A percentile compares a stretch with the other conserved stretches of the same genome.
These are phyloP conservation scores for Termitomyces sp. DNA, from an alignment of 768 basidiomycete species.

Conservation along the genomic window DNA sequence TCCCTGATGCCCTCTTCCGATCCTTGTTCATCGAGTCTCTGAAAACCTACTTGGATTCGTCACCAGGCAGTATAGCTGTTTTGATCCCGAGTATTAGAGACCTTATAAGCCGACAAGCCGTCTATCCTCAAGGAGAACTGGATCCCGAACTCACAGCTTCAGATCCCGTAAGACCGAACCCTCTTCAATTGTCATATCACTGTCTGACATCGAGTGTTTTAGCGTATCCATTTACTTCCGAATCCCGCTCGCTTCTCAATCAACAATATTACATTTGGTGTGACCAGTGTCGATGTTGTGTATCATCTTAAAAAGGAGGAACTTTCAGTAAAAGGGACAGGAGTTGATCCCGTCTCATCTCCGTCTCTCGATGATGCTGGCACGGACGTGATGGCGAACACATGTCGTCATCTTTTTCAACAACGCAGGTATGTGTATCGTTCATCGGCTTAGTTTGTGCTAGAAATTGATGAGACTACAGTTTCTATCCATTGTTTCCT, in stretches of 20 bases:
- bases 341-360: conserved; percentile 43
- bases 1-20: conserved; percentile 65
- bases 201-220: neutral
- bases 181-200: neutral
- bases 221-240: conserved; percentile 79
- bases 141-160: conserved; percentile 30
- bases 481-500: conserved; percentile 96
- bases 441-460: neutral
- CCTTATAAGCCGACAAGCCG: conserved; percentile 69
- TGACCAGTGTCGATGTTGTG: conserved; percentile 80
- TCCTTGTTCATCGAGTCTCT: conserved; percentile 56
- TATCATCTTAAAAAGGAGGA: conserved; percentile 90
- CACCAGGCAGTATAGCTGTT: conserved; percentile 67
- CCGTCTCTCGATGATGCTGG: conserved; percentile 37
- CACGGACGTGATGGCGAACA: conserved; percentile 72
- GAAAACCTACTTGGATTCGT: conserved; percentile 47
- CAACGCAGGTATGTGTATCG: conserved; percentile 66
- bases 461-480: conserved; percentile 22
- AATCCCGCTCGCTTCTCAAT: conserved; percentile 87
- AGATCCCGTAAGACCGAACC: conserved; percentile 44
- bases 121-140: conserved; percentile 79
- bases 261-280: conserved; percentile 76
- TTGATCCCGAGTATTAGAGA: conserved; percentile 83
- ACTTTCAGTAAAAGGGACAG: conserved; percentile 60
- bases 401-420: conserved; percentile 76